phyloP scores from a whole-genome alignment of 179 eudicot genomes.

The Pouteria campechiana region DNA sequence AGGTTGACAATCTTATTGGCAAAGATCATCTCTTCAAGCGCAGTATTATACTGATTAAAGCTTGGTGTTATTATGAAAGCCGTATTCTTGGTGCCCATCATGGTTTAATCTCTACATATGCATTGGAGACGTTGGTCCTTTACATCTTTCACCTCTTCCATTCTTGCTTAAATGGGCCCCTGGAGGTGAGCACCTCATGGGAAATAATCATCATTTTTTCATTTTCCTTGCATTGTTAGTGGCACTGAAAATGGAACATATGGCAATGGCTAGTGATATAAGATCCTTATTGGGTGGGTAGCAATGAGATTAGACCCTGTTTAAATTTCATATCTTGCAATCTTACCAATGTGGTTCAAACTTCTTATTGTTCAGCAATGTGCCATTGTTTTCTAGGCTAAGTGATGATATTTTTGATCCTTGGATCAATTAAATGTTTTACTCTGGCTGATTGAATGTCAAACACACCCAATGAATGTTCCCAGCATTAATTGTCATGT shows the following conservation, averaged over 20 bases:
- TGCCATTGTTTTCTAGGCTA: too few relatives aligned
- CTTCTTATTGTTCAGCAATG: too few relatives aligned
- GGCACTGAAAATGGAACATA: too few relatives aligned
- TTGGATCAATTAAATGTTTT: too few relatives aligned
- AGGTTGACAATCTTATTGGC: conserved; percentile 78
- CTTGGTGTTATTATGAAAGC: conserved; percentile 98
- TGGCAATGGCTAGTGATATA: too few relatives aligned
- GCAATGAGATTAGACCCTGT: too few relatives aligned
- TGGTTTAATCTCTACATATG: conserved; percentile 93
- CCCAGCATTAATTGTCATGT: too few relatives aligned
- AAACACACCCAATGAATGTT: conserved; percentile 2
- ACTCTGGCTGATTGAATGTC: not conserved
- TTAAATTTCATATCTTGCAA: too few relatives aligned
- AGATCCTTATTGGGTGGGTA: too few relatives aligned
- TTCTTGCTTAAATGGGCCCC: conserved; percentile 64
- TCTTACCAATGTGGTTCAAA: too few relatives aligned
- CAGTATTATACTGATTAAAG: conserved; percentile 82
- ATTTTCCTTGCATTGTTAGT: too few relatives aligned
- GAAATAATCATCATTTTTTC: not conserved
- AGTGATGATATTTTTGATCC: too few relatives aligned
- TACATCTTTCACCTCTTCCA: conserved; percentile 85
- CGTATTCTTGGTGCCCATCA: conserved; percentile 97
- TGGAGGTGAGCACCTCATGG: conserved; percentile 58
- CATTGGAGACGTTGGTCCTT: conserved; percentile 83
- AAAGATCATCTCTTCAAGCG: conserved; percentile 87